These are phyloP conservation scores for Suillus americanus DNA, from an alignment of 768 basidiomycete species.

Conservation along the genomic window DNA sequence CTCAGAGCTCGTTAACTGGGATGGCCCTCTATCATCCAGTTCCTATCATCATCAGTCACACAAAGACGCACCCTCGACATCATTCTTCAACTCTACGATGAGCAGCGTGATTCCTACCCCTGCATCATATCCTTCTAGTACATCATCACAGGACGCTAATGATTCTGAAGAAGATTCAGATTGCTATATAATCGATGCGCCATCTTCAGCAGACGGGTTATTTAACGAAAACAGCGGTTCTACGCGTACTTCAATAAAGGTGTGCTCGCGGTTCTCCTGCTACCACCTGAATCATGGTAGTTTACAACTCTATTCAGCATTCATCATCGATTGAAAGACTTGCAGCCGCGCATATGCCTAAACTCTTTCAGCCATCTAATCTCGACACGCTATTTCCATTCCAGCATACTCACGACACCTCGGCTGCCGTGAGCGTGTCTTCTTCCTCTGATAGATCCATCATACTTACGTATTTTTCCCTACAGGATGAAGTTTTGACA, in stretches of 20 bases:
- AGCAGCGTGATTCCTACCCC: not conserved
- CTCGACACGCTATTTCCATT: conserved; percentile 3
- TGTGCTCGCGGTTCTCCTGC: conserved; percentile 1
- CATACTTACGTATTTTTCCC: not conserved
- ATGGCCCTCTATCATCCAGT: not conserved
- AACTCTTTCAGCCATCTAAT: conserved; percentile 15
- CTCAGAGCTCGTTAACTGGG: not conserved
- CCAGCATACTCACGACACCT: conserved; percentile 8
- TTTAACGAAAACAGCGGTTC: conserved; percentile 11
- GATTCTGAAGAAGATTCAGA: not conserved
- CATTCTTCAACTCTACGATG: not conserved
- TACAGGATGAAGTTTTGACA: conserved; percentile 8
- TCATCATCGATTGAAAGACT: conserved; percentile 3
- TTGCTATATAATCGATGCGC: not conserved
- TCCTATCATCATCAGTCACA: not conserved
- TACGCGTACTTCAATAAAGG: conserved; percentile 13
- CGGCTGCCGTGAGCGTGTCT: conserved; percentile 14
- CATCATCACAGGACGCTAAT: not conserved
- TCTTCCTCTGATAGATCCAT: not conserved
- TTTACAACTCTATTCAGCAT: conserved; percentile 13
- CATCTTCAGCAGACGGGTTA: not conserved
- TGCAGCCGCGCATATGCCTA: conserved; percentile 6
- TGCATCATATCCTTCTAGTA: conserved; percentile 3
- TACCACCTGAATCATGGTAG: conserved; percentile 6
- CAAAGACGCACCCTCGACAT: not conserved